These are phyloP conservation scores for Phycomyces blakesleeanus DNA, from an alignment of 192 early-diverging fungal species.

Conservation along the genomic window DNA sequence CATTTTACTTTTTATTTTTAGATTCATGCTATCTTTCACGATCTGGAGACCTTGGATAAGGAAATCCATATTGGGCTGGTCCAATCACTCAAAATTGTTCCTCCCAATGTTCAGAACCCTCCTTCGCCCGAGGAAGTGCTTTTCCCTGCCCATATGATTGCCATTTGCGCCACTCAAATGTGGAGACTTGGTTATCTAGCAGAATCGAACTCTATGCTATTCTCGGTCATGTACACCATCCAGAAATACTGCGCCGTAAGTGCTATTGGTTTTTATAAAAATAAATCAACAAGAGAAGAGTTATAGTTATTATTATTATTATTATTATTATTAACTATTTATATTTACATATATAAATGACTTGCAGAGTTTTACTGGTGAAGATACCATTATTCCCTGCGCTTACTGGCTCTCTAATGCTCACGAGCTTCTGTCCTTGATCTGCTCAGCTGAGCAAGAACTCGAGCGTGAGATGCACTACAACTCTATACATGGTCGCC, in stretches of 20 bases:
- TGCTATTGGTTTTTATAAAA: too few species aligned
- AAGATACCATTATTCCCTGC: conserved; percentile 69
- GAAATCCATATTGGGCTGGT: conserved; percentile 88
- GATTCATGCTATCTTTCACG: conserved; percentile 51
- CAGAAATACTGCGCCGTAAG: conserved; percentile 63
- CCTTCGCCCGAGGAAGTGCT: conserved; percentile 80
- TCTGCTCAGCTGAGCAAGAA: conserved; percentile 66
- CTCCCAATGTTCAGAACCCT: conserved; percentile 68
- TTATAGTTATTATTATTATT: too few species aligned
- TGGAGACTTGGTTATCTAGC: conserved; percentile 76
- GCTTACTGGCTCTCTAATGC: conserved; percentile 97
- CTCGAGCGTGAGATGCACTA: conserved; percentile 63
- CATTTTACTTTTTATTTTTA: conserved; percentile 10
- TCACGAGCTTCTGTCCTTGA: conserved; percentile 90
- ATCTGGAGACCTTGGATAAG: conserved; percentile 55
- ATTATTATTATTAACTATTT: too few species aligned
- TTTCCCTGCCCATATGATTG: conserved; percentile 95
- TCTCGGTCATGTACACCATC: conserved; percentile 78
- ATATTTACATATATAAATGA: not conserved
- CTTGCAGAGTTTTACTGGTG: conserved; percentile 72
- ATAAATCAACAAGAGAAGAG: too few species aligned
- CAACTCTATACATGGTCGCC: conserved; percentile 53
- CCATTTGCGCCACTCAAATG: conserved; percentile 76
- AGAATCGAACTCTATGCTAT: conserved; percentile 77
- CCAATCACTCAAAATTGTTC: conserved; percentile 82